Percentiles rank a stretch among this genome's conserved stretches.
Evolutionary conservation across 768 basidiomycete genomes (phyloP).

Genomic region (Coprinellus aureogranulatus): DNA sequence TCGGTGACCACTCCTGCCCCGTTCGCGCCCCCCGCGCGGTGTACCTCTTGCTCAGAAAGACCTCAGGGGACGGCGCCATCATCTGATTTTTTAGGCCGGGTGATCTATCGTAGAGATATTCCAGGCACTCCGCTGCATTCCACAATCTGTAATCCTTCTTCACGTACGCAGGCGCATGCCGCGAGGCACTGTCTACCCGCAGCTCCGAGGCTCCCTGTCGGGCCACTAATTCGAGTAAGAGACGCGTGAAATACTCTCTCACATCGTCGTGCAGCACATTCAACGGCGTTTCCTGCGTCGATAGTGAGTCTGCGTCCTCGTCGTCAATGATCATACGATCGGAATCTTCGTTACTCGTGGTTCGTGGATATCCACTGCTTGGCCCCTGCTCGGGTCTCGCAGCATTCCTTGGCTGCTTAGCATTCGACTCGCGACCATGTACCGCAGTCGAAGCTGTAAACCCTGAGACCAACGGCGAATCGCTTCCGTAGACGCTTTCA

Average conservation of each 20-base stretch:
- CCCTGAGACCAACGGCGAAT: conserved; percentile 25
- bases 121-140: conserved; percentile 54
- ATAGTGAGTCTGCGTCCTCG: conserved; percentile 31
- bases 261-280: conserved; percentile 68
- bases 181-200: conserved; percentile 38
- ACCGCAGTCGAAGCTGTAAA: conserved; percentile 43
- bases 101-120: conserved; percentile 40
- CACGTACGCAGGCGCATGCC: conserved; percentile 55
- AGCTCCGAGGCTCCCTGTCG: conserved; percentile 52
- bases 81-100: conserved; percentile 11
- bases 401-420: neutral
- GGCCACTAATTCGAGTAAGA: conserved; percentile 57
- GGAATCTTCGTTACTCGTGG: conserved; percentile 25
- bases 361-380: too few species aligned
- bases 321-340: conserved; percentile 67
- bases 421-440: conserved; percentile 22
- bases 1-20: conserved; percentile 73
- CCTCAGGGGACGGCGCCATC: conserved; percentile 44
- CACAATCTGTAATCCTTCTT: conserved; percentile 46
- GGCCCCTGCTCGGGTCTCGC: neutral
- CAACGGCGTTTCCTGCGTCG: conserved; percentile 53
- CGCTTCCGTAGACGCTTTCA: conserved; percentile 39
- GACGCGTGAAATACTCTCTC: conserved; percentile 62
- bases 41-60: conserved; percentile 49
- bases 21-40: conserved; percentile 50